A percentile compares a stretch with the other conserved stretches of the same genome.
Conservation (phyloP, 2,329 filamentous ascomycete genomes). For the Epichloe amarillans region DNA sequence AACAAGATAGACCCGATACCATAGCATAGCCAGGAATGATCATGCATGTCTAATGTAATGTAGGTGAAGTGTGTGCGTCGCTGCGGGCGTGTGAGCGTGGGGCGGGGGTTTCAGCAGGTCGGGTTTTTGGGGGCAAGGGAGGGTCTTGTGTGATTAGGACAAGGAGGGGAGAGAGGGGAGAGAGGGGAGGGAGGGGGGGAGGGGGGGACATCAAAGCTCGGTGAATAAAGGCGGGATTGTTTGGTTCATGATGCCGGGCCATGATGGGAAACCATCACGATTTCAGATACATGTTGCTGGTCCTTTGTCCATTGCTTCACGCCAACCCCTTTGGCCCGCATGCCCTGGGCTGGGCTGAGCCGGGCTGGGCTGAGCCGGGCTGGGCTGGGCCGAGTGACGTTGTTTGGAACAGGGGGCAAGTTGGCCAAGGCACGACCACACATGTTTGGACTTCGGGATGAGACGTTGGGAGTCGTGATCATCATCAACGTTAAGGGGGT, state of each 20-base stretch:
- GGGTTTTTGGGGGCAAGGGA: background rate
- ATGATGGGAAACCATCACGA: background rate
- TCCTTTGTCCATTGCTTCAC: background rate
- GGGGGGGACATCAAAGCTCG: no score
- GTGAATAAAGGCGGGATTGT: background rate
- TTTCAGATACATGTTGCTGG: background rate
- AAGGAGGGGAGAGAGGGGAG: no score
- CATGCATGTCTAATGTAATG: constrained; percentile 5
- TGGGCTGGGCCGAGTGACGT: no score
- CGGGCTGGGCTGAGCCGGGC: no score
- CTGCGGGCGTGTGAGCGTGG: no score
- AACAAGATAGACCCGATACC: background rate
- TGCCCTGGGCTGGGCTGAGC: no score
- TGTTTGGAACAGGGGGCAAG: background rate
- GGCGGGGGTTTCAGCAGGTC: background rate
- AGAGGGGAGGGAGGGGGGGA: no score
- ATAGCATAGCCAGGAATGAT: constrained; percentile 1
- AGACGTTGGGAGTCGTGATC: no score
- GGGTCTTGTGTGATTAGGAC: no score
- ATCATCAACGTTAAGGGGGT: no score
- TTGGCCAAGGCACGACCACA: background rate
- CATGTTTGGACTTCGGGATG: background rate
- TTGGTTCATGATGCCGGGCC: background rate
- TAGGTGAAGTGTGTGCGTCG: background rate
- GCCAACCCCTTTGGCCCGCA: no score